These are phyloP conservation scores for Curvularia sp. DNA, from an alignment of 2,329 filamentous ascomycete genomes.

Conservation along the genomic window DNA sequence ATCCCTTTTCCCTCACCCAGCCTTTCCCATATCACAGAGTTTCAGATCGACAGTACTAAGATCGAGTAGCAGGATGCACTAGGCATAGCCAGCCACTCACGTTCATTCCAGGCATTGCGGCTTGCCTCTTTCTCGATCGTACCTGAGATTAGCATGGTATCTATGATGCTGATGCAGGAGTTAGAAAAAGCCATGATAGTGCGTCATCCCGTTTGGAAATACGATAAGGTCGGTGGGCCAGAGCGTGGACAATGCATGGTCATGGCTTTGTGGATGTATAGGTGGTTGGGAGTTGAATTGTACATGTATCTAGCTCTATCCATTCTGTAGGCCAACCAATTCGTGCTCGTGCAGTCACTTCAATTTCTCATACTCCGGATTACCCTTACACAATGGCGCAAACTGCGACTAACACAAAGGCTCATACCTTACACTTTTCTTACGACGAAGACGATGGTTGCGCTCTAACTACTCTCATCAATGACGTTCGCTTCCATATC, in stretches of 20 bases:
- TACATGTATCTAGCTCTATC: conserved; percentile 1
- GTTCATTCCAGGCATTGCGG: not conserved
- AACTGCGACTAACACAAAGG: conserved; percentile 10
- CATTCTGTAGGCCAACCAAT: not conserved
- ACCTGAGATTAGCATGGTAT: conserved; percentile 21
- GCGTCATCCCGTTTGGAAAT: conserved; percentile 11
- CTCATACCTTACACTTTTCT: conserved; percentile 22
- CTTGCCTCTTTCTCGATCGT: conserved; percentile 13
- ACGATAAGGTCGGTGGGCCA: conserved; percentile 7
- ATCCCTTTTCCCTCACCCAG: conserved; percentile 3
- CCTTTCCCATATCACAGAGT: conserved; percentile 7
- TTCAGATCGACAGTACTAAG: conserved; percentile 9
- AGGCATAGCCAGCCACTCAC: conserved; percentile 3
- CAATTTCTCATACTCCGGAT: not conserved
- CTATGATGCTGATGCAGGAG: conserved; percentile 23
- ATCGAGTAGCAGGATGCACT: conserved; percentile 1
- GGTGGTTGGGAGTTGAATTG: conserved; percentile 1
- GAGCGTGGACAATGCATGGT: conserved; percentile 12
- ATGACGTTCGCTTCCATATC: conserved; percentile 31
- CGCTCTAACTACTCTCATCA: conserved; percentile 25
- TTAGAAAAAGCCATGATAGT: conserved; percentile 12
- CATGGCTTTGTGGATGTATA: conserved; percentile 2
- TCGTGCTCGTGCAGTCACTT: not conserved
- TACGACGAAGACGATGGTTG: conserved; percentile 26
- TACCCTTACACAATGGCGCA: conserved; percentile 17